Base-by-base conservation (phyloP, 495 filamentous ascomycete species). In the Penicillium pancosmium region DNA sequence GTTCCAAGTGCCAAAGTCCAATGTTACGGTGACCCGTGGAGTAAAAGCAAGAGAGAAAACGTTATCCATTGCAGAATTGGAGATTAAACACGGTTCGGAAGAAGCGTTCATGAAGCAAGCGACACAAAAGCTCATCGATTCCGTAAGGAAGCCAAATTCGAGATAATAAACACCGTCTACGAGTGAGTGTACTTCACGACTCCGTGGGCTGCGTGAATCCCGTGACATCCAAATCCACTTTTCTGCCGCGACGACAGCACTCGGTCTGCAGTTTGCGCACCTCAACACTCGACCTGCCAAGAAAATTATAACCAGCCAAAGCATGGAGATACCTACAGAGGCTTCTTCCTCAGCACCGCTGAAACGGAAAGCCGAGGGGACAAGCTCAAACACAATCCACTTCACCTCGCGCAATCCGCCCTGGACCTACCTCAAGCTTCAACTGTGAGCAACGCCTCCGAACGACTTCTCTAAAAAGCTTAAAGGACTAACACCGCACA, bases 1-100 rank as follows among this genome's bases (percentile, higher is more conserved):
- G 18, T 75, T 90, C 41, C 72, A 81, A 16, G 77, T 87, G 15
- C 81, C 86, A 34, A 90, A 88, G 62, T 87, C 86, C 21, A 79
- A 82, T 50, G 70, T 91, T 12, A 78, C 80, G 36, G 82, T 91
- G 35, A 82, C 81, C 40, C 85, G 84, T 18, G 88, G 88, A 3
- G 67, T 78, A 52, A 89, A 86, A 63, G 84, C 80, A 16, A 68
- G 82, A 16, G 82, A 83, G 49, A 90, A 91, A 72, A 88, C 80
- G 1, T 61, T 87, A 16, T 67, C 69, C 55, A 59, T 84, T 33
- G 19, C 54, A 43, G 68, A 66, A 38, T 19, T 78, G 41, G 52
- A 63, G 7, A 69, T 74, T 44, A 67, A 59, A 21, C 31, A 58
- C 4, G 66, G 67, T 10, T 55, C 54, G 35, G 68, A 78, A 38